Percentiles rank a stretch among this genome's conserved stretches.
phyloP scores from a whole-genome alignment of 176 grass and related monocot species.

The Neostapfia colusana region DNA sequence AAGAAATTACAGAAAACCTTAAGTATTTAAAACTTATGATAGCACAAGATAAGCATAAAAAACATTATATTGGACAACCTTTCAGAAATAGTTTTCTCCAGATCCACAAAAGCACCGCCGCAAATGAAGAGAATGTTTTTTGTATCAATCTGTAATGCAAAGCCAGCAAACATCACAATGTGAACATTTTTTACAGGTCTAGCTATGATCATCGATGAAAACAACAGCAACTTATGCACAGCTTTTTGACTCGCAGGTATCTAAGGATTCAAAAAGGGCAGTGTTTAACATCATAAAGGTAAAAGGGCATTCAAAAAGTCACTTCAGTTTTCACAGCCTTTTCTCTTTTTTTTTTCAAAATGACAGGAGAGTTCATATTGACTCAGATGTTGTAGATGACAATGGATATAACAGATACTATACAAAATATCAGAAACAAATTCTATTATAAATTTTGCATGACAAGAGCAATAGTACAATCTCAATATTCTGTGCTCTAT shows the following conservation, averaged over 20 bases:
- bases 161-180: background rate
- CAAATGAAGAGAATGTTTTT: conserved; percentile 87
- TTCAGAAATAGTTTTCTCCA: conserved; percentile 80
- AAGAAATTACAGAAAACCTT: background rate
- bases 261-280: background rate
- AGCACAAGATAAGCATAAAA: conserved; percentile 17
- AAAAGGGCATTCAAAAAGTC: background rate
- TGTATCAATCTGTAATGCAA: conserved; percentile 60
- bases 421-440: background rate
- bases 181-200: background rate
- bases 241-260: background rate
- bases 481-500: background rate
- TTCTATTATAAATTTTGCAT: background rate
- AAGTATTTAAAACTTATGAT: conserved; percentile 7
- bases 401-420: too few species aligned
- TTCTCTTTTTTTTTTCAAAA: background rate
- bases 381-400: background rate
- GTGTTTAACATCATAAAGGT: background rate
- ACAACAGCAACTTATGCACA: background rate
- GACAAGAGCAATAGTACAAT: background rate
- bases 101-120: conserved; percentile 70
- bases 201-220: background rate
- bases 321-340: background rate
- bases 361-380: background rate
- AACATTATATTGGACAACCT: conserved; percentile 37